Evolutionary conservation across 2,329 filamentous ascomycete genomes (phyloP).

Genomic region (Phoma sp.): DNA sequence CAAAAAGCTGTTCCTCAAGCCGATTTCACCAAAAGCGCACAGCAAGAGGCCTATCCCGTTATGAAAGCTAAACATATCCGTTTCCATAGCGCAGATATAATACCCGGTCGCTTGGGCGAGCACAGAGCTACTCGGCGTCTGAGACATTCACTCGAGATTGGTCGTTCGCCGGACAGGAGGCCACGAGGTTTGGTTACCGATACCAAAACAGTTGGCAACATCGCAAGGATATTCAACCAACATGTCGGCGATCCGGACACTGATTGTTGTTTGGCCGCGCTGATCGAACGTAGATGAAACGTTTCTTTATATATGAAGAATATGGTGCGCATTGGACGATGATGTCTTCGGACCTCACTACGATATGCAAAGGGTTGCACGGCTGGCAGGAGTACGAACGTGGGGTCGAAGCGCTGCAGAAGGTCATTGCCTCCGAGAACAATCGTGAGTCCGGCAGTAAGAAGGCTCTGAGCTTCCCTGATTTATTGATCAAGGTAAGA

Average conservation of each 20-base stretch:
- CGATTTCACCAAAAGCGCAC: slow-evolving; percentile 50
- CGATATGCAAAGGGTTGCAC: slow-evolving; percentile 71
- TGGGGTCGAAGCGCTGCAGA: slow-evolving; percentile 83
- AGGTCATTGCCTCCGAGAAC: slow-evolving; percentile 75
- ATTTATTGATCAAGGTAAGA: slow-evolving; percentile 86
- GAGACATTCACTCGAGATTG: slow-evolving; percentile 57
- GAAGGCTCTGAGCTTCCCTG: slow-evolving; percentile 81
- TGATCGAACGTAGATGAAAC: slow-evolving; percentile 67
- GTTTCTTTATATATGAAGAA: slow-evolving; percentile 88
- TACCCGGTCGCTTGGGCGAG: slow-evolving; percentile 48
- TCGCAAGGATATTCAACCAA: slow-evolving; percentile 62
- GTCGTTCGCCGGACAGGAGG: slow-evolving; percentile 50
- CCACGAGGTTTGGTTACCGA: slow-evolving; percentile 55
- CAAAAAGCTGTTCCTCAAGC: slow-evolving; percentile 75
- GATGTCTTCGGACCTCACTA: slow-evolving; percentile 78
- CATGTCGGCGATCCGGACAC: slow-evolving; percentile 51
- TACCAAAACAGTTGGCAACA: slow-evolving; percentile 60
- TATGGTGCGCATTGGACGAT: slow-evolving; percentile 90
- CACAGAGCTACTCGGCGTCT: slow-evolving; percentile 44
- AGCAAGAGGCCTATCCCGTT: slow-evolving; percentile 42
- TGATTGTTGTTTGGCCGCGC: slow-evolving; percentile 38
- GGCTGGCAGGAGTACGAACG: slow-evolving; percentile 83
- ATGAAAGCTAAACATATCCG: slow-evolving; percentile 54
- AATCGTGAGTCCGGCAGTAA: slow-evolving; percentile 68
- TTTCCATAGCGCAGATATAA: slow-evolving; percentile 57